These are phyloP conservation scores for Solanum chmielewskii DNA, from an alignment of 257 asterid species.

Conservation along the genomic window DNA sequence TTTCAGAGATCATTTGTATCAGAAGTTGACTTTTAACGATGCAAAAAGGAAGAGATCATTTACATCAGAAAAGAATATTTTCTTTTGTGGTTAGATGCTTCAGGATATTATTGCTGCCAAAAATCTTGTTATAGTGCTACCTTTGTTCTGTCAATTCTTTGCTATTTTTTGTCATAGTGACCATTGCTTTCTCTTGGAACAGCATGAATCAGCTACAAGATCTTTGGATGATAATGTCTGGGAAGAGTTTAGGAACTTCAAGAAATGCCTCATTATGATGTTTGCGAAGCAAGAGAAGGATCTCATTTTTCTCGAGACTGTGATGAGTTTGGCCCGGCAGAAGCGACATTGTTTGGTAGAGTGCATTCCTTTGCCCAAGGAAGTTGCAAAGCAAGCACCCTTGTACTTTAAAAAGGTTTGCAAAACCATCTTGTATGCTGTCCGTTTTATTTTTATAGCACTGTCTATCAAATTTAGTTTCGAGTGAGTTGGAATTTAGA, in stretches of 20 bases:
- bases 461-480: neutral
- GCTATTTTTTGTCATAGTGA: neutral
- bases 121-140: neutral
- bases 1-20: neutral
- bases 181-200: slow-evolving; percentile 7
- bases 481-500: neutral
- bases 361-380: slow-evolving; percentile 78
- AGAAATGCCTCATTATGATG: slow-evolving; percentile 97
- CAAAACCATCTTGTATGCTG: neutral
- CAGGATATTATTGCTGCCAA: neutral
- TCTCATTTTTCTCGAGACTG: slow-evolving; percentile 76
- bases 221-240: slow-evolving; percentile 77
- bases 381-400: slow-evolving; percentile 83
- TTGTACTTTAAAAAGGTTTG: slow-evolving; percentile 87
- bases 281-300: slow-evolving; percentile 80
- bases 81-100: neutral
- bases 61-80: neutral
- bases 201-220: slow-evolving; percentile 91
- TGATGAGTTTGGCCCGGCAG: slow-evolving; percentile 67
- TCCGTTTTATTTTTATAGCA: neutral
- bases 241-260: slow-evolving; percentile 92
- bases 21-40: neutral
- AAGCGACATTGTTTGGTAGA: slow-evolving; percentile 86
- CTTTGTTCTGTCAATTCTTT: neutral
- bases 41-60: neutral